Percentiles rank a stretch among this genome's conserved stretches.
Evolutionary conservation across 108 stramenopile species (phyloP).

Genomic region (Skeletonema potamos): DNA sequence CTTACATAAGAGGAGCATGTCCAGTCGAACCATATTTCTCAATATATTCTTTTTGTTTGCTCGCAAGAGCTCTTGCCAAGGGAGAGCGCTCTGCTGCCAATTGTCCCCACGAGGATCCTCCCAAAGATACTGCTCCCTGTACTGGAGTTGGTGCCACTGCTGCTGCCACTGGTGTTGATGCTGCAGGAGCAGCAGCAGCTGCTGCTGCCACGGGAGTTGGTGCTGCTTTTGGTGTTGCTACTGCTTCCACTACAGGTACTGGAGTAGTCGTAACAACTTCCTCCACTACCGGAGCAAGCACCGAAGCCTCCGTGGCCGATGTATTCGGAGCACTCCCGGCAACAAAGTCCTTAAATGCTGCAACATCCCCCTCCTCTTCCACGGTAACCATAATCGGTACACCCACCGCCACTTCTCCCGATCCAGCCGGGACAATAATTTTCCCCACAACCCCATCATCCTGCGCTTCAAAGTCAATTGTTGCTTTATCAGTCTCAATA

Average conservation of each 20-base stretch:
- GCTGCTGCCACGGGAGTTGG: constrained; percentile 26
- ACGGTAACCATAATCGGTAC: constrained; percentile 93
- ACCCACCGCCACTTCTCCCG: constrained; percentile 82
- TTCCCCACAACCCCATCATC: constrained; percentile 96
- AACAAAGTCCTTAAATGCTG: constrained; percentile 87
- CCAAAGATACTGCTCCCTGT: constrained; percentile 31
- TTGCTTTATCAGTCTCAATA: constrained; percentile 98
- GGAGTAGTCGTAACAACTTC: constrained; percentile 17
- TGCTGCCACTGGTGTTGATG: constrained; percentile 24
- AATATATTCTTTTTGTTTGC: constrained; percentile 70
- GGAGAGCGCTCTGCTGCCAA: constrained; percentile 65
- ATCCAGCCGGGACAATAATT: constrained; percentile 74
- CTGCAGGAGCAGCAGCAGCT: neutral
- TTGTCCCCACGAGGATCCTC: constrained; percentile 58
- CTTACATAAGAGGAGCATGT: constrained; percentile 58
- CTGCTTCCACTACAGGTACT: constrained; percentile 21
- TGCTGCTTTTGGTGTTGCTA: too few relatives aligned
- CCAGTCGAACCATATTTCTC: constrained; percentile 81
- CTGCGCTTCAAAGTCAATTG: constrained; percentile 96
- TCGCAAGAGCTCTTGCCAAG: constrained; percentile 66
- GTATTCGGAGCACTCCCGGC: constrained; percentile 35
- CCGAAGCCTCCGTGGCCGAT: constrained; percentile 22
- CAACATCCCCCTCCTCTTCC: constrained; percentile 83
- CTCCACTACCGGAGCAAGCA: constrained; percentile 32
- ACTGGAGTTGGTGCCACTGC: constrained; percentile 30